A percentile compares a stretch with the other conserved stretches of the same genome.
phyloP scores from a whole-genome alignment of 495 filamentous ascomycete species.

The Xylaria intraflava region DNA sequence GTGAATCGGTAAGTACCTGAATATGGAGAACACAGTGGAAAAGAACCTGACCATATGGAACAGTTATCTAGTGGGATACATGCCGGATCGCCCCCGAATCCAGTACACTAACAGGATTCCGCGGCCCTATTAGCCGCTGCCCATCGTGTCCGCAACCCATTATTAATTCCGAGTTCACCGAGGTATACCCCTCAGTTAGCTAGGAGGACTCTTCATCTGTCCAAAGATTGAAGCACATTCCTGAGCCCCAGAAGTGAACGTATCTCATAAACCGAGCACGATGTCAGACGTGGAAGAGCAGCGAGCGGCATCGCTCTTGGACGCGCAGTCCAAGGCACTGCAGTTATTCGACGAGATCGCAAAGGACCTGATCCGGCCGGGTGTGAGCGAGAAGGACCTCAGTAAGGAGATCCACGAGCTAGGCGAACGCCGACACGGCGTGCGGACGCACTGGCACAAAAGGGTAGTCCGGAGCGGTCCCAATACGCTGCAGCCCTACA shows the following conservation, averaged over 20 bases:
- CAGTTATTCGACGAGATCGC: conserved; percentile 46
- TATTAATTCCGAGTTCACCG: no score
- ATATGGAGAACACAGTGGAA: no score
- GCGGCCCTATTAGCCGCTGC: no score
- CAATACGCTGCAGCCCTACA: conserved; percentile 41
- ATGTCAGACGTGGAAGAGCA: conserved; percentile 14
- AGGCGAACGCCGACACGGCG: conserved; percentile 35
- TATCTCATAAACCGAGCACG: not conserved
- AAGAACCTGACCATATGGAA: no score
- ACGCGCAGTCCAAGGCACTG: conserved; percentile 39
- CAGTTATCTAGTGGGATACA: no score
- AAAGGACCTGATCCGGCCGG: conserved; percentile 36
- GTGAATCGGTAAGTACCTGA: no score
- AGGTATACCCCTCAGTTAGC: no score
- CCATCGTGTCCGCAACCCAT: no score
- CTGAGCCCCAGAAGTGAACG: no score
- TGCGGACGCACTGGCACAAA: conserved; percentile 48
- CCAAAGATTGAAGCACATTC: not conserved
- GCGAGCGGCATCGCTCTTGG: conserved; percentile 34
- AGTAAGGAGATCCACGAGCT: conserved; percentile 44
- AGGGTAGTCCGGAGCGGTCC: conserved; percentile 44
- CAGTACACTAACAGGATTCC: no score
- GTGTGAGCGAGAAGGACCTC: conserved; percentile 41
- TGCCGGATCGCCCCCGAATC: no score
- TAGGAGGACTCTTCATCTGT: not conserved